phyloP scores from a whole-genome alignment of 768 basidiomycete genomes.

The Gymnopilus junonius region DNA sequence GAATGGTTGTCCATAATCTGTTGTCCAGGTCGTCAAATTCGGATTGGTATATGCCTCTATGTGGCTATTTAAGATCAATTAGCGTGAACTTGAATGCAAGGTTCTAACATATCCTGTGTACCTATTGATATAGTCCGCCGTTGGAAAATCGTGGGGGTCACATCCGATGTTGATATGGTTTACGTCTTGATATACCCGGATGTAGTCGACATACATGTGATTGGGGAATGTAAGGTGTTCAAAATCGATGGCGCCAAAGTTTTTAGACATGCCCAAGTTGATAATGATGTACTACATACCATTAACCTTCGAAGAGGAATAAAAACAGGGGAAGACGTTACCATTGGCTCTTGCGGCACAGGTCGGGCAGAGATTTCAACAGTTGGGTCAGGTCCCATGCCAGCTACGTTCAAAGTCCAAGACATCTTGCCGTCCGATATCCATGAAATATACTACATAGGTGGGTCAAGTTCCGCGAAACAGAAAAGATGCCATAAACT shows the following conservation, averaged over 20 bases:
- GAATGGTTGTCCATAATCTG: conserved; percentile 56
- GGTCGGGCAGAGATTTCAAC: conserved; percentile 69
- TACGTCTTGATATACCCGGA: conserved; percentile 74
- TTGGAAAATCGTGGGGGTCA: conserved; percentile 68
- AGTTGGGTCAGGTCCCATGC: conserved; percentile 62
- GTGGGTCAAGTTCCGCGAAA: not conserved
- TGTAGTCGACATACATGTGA: conserved; percentile 49
- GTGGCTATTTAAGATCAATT: conserved; percentile 39
- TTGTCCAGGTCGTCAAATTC: conserved; percentile 57
- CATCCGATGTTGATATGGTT: conserved; percentile 71
- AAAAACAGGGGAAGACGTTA: conserved; percentile 33
- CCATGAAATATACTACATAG: conserved; percentile 81
- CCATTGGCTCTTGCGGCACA: conserved; percentile 87
- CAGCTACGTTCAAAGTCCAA: conserved; percentile 80
- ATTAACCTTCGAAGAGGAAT: not conserved
- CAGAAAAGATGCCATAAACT: conserved; percentile 23
- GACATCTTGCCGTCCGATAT: conserved; percentile 64
- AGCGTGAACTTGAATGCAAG: not conserved
- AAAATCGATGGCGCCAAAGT: conserved; percentile 78
- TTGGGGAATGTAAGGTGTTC: conserved; percentile 69
- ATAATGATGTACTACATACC: conserved; percentile 71
- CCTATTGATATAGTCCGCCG: conserved; percentile 69
- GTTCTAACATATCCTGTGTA: conserved; percentile 35
- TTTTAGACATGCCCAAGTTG: conserved; percentile 83
- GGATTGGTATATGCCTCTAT: conserved; percentile 74